Evolutionary conservation across 1,284 basidiomycete species (phyloP), one percentile per base, ranked within the genome.

Genomic region (Ceratobasidium sp.): DNA sequence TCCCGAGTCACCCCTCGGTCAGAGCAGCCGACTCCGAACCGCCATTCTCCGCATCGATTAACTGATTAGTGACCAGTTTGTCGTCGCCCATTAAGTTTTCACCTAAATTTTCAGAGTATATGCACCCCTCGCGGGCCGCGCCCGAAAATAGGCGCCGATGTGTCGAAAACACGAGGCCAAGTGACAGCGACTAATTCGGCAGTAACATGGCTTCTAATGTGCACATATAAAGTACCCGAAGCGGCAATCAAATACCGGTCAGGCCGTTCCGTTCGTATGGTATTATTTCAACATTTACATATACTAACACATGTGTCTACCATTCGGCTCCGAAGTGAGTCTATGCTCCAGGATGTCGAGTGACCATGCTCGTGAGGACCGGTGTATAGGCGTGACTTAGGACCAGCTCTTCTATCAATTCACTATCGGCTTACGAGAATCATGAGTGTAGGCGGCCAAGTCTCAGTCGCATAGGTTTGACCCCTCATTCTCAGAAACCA

Each of bases 241-340:
- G 31, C 58, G 58, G 58, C 58, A 62, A 62, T 62, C 58, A 62
- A 50, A 58, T 58, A 27, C 13, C 56, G 10, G 22, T 27, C 56
- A n/a, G n/a, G n/a, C n/a, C n/a, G n/a, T n/a, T n/a, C n/a, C n/a
- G n/a, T n/a, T n/a, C n/a, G n/a, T n/a, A n/a, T n/a, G n/a, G n/a
- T n/a, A n/a, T n/a, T n/a, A n/a, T n/a, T n/a, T n/a, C n/a, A n/a
- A n/a, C n/a, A n/a, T n/a, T n/a, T n/a, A n/a, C n/a, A n/a, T n/a
- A n/a, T n/a, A n/a, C n/a, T n/a, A n/a, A n/a, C n/a, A n/a, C n/a
- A n/a, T n/a, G n/a, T n/a, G n/a, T n/a, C n/a, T n/a, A n/a, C n/a
- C n/a, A n/a, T n/a, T n/a, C n/a, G n/a, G n/a, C n/a, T n/a, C n/a
- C n/a, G n/a, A n/a, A n/a, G n/a, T n/a, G n/a, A n/a, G n/a, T n/a